Evolutionary conservation across 805 yeast genomes (phyloP), one percentile per base, ranked within the genome.

Genomic region (Candida mattraensis): DNA sequence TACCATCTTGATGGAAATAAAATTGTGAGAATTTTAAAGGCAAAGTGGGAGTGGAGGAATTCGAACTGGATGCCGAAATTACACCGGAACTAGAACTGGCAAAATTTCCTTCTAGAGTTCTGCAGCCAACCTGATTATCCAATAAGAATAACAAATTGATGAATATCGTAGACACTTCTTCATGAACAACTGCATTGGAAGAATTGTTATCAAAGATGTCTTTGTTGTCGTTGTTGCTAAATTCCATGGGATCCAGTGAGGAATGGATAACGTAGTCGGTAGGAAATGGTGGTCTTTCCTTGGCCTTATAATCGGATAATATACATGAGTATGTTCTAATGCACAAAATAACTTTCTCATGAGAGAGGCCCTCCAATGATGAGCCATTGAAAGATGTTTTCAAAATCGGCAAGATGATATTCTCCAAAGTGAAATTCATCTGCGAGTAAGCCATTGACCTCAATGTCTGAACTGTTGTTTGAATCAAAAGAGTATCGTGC

Each of bases 391-490:
- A 81, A 5, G 83, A 71, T 1, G 69, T 58, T 38, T 74, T 77
- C 40, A 91, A 65, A 30, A 91, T 58, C 9, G 88, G 91, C 25
- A 83, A 63, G 9, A 93, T 61, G 4, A 85, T 78, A 48, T 83
- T 84, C 48, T 89, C 97, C 46, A 91, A 63, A 0, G 86, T 75
- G 51, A 83, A 83, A 51, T 83, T 88, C 40, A 84, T 74, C 45
- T 87, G 87, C 15, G 84, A 79, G 48, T 70, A 83, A 0, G 96
- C 96, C 25, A 85, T 73, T 1, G 84, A 75, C 12, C 95, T 72
- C n/a, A 88, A 65, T 11, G 85, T 68, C 46, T 84, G 87, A 1
- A 84, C 79, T 14, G 87, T 60, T 0, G 93, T 80, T 28, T 76
- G 74, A 5, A 84, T 69, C 12, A 87, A 60, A 7, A 69, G 64